Evolutionary conservation across 2,329 filamentous ascomycete genomes (phyloP), one percentile per base, ranked within the genome.

Genomic region (Fusarium dlaminii): DNA sequence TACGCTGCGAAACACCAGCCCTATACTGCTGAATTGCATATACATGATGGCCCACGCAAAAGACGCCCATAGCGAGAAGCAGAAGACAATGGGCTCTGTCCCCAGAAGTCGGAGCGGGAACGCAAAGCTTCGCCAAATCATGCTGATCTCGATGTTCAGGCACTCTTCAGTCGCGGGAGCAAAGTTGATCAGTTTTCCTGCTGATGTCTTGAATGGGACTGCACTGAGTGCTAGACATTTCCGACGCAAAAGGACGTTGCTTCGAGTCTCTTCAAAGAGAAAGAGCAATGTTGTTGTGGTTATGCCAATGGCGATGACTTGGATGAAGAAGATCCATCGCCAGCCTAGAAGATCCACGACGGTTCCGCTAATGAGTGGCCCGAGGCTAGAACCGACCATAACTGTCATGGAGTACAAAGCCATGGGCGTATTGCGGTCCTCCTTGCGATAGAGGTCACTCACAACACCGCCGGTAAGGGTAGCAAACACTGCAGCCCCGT

Each of bases 21-120:
- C 91, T 17, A 94, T 87, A 8, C 81, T 82, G 73, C 79, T 82
- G 45, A 84, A 80, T 86, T 90, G 83, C 66, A 94, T 85, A 79
- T 93, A 94, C 0, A 94, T 84, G 2, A 93, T 86, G 0, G 89
- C 91, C 90, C 91, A 94, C 55, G 88, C 89, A 80, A 94, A 94
- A 1, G 91, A 86, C 1, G 91, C 89, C 90, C 93, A 94, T 8
- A 93, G 82, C 0, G 89, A 90, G 82, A 94, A 94, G 83, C 86
- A 90, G 78, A 90, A 90, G 2, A 91, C 87, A 18, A 90, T 88
- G 0, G 89, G 87, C 70, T 91, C 89, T 0, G 88, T 91, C 30
- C 86, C 76, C 11, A 91, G 85, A 9, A 91, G 85, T 13, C 75
- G 77, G 2, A 84, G 58, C 0, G 83, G 83, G 22, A 81, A 78